Evolutionary conservation across 495 filamentous ascomycete species (phyloP).

Genomic region (Penicillium desertorum): DNA sequence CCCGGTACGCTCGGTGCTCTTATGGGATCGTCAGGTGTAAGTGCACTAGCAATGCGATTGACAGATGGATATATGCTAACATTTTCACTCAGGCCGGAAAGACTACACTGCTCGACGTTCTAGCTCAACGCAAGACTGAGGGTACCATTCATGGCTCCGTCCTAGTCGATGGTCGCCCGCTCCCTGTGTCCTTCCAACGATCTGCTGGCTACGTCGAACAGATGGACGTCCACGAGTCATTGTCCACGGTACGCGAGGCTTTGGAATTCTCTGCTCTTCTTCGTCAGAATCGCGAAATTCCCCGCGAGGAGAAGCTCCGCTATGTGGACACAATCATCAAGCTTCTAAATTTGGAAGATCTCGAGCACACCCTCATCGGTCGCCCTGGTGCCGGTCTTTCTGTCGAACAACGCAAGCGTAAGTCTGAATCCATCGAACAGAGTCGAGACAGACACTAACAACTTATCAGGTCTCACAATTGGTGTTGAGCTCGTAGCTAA

Average conservation of each 20-base stretch:
- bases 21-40: slow-evolving; percentile 58
- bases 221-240: slow-evolving; percentile 56
- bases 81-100: slow-evolving; percentile 45
- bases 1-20: slow-evolving; percentile 72
- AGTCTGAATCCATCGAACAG: too few relatives aligned
- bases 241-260: slow-evolving; percentile 59
- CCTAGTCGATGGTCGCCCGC: slow-evolving; percentile 72
- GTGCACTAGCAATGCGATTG: too few relatives aligned
- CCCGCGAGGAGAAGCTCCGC: slow-evolving; percentile 54
- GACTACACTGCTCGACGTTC: slow-evolving; percentile 53
- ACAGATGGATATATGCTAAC: too few relatives aligned
- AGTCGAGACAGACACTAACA: too few relatives aligned
- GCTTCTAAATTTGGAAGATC: slow-evolving; percentile 54
- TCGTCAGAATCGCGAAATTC: slow-evolving; percentile 45
- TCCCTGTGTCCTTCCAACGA: slow-evolving; percentile 78
- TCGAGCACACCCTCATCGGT: slow-evolving; percentile 53
- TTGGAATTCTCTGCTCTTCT: slow-evolving; percentile 59
- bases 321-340: slow-evolving; percentile 57
- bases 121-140: slow-evolving; percentile 69
- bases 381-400: slow-evolving; percentile 48
- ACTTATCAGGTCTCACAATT: slow-evolving; percentile 48
- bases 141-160: slow-evolving; percentile 82
- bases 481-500: slow-evolving; percentile 65
- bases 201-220: slow-evolving; percentile 56
- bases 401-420: slow-evolving; percentile 56